Conservation (phyloP, 2,329 filamentous ascomycete species). For the Epichloe bromicola region DNA sequence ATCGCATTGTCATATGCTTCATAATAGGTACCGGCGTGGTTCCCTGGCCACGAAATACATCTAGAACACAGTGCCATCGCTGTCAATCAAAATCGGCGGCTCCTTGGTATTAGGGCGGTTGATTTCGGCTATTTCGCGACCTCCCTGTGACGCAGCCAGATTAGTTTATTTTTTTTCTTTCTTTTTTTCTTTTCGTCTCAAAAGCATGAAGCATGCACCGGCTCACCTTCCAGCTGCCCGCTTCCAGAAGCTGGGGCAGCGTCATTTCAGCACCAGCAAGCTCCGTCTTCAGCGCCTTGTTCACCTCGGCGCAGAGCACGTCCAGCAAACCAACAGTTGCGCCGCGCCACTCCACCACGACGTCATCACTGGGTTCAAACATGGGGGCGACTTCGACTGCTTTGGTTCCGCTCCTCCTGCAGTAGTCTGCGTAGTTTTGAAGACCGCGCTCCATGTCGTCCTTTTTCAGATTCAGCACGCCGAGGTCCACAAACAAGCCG, state of each 20-base stretch:
- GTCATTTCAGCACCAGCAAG: conserved; percentile 60
- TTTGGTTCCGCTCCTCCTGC: conserved; percentile 55
- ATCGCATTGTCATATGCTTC: neutral
- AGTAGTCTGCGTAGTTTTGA: conserved; percentile 49
- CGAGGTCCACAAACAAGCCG: conserved; percentile 74
- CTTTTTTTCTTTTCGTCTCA: too few species aligned
- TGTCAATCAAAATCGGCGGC: conserved; percentile 89
- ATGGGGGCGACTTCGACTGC: conserved; percentile 41
- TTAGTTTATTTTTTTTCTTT: neutral
- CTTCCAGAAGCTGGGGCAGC: conserved; percentile 82
- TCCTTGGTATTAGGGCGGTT: conserved; percentile 93
- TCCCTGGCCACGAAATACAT: neutral
- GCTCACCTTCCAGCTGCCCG: conserved; percentile 91
- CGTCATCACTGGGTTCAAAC: conserved; percentile 46
- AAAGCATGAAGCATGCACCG: too few species aligned
- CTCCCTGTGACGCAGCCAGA: conserved; percentile 42
- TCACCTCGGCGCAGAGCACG: conserved; percentile 35
- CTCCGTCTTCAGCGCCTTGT: conserved; percentile 49
- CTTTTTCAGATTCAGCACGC: conserved; percentile 63
- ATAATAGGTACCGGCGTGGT: neutral
- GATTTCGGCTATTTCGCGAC: conserved; percentile 89
- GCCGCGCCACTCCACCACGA: conserved; percentile 53
- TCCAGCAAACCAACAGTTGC: conserved; percentile 49
- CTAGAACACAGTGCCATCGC: conserved; percentile 91
- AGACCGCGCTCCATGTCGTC: conserved; percentile 59